A percentile compares a stretch with the other conserved stretches of the same genome.
phyloP scores from a whole-genome alignment of 1,284 basidiomycete species.

The Puccinia polysora region DNA sequence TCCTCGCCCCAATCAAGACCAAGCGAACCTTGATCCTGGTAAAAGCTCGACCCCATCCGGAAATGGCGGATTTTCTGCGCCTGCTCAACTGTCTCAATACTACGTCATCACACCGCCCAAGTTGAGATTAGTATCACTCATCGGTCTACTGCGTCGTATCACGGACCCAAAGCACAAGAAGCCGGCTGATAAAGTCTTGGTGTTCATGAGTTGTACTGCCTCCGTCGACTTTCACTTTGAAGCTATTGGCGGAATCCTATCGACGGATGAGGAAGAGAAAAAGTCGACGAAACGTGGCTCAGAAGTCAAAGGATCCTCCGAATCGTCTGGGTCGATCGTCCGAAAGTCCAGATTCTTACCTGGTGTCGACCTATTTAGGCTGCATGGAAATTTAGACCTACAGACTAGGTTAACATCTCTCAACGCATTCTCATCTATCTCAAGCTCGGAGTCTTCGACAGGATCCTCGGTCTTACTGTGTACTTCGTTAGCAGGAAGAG shows the following conservation, averaged over 20 bases:
- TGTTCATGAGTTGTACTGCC: constrained; percentile 94
- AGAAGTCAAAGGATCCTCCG: constrained; percentile 48
- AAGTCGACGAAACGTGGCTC: constrained; percentile 47
- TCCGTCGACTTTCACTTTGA: constrained; percentile 96
- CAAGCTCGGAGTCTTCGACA: constrained; percentile 49
- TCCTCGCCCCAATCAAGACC: background rate
- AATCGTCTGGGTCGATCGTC: no score
- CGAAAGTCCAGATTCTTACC: constrained; percentile 73
- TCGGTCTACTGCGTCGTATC: constrained; percentile 68
- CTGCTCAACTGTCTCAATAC: constrained; percentile 89
- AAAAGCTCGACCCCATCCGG: constrained; percentile 4
- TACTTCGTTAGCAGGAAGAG: constrained; percentile 94
- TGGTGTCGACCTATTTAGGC: constrained; percentile 73
- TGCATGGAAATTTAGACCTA: constrained; percentile 87
- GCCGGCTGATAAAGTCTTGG: constrained; percentile 65
- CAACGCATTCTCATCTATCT: constrained; percentile 71
- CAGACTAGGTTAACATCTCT: constrained; percentile 75
- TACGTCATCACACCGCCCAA: constrained; percentile 90
- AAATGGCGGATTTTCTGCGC: constrained; percentile 75
- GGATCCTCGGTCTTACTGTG: constrained; percentile 70
- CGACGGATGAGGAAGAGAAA: constrained; percentile 31
- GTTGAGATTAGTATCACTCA: constrained; percentile 79
- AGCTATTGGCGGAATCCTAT: constrained; percentile 63
- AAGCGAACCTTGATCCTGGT: constrained; percentile 14
- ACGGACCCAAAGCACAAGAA: constrained; percentile 53